phyloP scores from a whole-genome alignment of 768 basidiomycete genomes.

The Gyrodon lividus region DNA sequence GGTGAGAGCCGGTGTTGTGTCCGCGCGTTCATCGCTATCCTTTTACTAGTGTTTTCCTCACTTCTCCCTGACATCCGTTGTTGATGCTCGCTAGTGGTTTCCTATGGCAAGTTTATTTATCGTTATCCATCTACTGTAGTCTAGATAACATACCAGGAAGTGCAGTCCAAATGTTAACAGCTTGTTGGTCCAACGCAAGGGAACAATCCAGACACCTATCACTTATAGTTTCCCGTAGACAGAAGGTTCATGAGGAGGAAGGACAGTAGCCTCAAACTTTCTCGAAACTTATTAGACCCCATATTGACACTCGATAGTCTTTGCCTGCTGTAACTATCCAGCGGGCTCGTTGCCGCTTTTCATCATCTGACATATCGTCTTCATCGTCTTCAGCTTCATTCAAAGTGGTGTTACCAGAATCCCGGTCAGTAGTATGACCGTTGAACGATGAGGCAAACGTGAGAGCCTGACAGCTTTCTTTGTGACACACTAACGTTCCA shows the following conservation, averaged over 20 bases:
- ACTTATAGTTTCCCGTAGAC: too few relatives aligned
- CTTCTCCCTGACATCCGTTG: background rate
- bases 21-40: too few relatives aligned
- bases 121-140: conserved; percentile 20
- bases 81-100: background rate
- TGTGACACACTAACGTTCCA: conserved; percentile 83
- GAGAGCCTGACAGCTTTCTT: conserved; percentile 69
- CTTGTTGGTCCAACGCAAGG: too few relatives aligned
- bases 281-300: conserved; percentile 56
- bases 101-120: conserved; percentile 11
- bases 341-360: conserved; percentile 43
- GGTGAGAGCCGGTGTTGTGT: too few relatives aligned
- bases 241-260: too few relatives aligned
- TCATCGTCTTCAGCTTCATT: conserved; percentile 41
- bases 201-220: too few relatives aligned
- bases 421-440: conserved; percentile 10
- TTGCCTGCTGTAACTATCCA: conserved; percentile 70
- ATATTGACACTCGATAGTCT: conserved; percentile 70
- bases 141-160: conserved; percentile 7
- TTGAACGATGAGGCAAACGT: conserved; percentile 53
- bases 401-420: conserved; percentile 6
- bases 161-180: background rate
- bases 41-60: background rate
- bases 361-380: conserved; percentile 50
- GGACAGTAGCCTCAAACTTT: background rate